Evolutionary conservation across 768 basidiomycete species (phyloP).

Genomic region (Boletellus ananas): DNA sequence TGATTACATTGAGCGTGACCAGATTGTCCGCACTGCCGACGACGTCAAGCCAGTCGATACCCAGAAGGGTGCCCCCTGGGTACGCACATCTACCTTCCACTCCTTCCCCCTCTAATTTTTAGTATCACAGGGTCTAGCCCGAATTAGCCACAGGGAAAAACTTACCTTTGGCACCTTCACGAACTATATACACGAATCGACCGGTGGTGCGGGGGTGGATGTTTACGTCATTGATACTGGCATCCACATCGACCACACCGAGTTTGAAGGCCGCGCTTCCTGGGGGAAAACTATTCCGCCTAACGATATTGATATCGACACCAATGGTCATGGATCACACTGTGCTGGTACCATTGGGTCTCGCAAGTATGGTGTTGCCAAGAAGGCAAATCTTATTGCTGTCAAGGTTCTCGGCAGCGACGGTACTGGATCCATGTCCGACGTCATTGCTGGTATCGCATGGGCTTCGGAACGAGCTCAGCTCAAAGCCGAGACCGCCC

Average conservation of each 20-base stretch:
- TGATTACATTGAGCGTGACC: constrained; percentile 89
- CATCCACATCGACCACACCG: constrained; percentile 79
- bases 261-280: constrained; percentile 83
- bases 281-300: constrained; percentile 94
- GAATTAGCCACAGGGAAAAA: constrained; percentile 80
- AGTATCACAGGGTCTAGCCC: constrained; percentile 76
- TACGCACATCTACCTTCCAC: constrained; percentile 33
- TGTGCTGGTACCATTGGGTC: constrained; percentile 98
- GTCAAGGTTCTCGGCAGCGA: constrained; percentile 95
- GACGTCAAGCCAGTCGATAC: constrained; percentile 15
- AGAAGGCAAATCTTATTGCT: constrained; percentile 83
- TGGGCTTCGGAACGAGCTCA: constrained; percentile 64
- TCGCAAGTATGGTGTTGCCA: constrained; percentile 90
- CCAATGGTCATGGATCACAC: constrained; percentile 94
- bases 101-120: constrained; percentile 11
- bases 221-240: constrained; percentile 88
- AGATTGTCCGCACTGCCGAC: constrained; percentile 72
- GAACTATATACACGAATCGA: constrained; percentile 65
- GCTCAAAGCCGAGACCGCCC: constrained; percentile 56
- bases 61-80: constrained; percentile 84
- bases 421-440: constrained; percentile 92
- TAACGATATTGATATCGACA: constrained; percentile 83
- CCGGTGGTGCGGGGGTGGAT: constrained; percentile 91
- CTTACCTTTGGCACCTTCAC: constrained; percentile 81
- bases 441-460: constrained; percentile 84